Evolutionary conservation across 1,284 basidiomycete species (phyloP).

Genomic region (Chalciporus piperatoides): DNA sequence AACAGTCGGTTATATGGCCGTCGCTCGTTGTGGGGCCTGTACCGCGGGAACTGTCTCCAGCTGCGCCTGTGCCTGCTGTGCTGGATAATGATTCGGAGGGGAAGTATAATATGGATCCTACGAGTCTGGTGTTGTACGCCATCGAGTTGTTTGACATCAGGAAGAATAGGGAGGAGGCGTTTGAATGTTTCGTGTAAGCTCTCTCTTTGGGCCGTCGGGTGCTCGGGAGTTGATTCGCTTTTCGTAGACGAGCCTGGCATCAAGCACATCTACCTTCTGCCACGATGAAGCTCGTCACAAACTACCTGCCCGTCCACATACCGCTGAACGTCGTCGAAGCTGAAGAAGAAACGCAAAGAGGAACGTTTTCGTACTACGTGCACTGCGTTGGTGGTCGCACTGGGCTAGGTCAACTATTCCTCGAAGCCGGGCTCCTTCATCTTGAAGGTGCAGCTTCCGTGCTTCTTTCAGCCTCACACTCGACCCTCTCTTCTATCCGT

Average conservation of each 20-base stretch:
- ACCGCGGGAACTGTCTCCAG: slow-evolving; percentile 54
- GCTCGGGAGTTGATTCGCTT: not conserved
- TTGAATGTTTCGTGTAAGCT: slow-evolving; percentile 74
- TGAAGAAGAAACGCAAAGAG: slow-evolving; percentile 40
- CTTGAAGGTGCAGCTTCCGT: slow-evolving; percentile 68
- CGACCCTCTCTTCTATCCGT: slow-evolving; percentile 70
- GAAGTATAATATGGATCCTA: slow-evolving; percentile 78
- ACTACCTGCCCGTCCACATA: slow-evolving; percentile 59
- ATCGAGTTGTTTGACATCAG: slow-evolving; percentile 69
- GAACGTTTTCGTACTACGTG: slow-evolving; percentile 56
- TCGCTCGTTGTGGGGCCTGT: slow-evolving; percentile 70
- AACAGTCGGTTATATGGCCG: slow-evolving; percentile 75
- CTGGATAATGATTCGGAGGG: slow-evolving; percentile 50
- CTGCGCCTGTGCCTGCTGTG: slow-evolving; percentile 47
- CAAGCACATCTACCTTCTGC: slow-evolving; percentile 69
- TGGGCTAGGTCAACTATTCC: slow-evolving; percentile 67
- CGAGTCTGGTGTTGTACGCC: slow-evolving; percentile 65
- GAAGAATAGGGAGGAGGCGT: slow-evolving; percentile 67
- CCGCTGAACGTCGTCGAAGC: slow-evolving; percentile 36
- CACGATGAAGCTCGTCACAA: slow-evolving; percentile 67
- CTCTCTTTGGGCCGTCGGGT: not conserved
- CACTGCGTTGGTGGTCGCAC: slow-evolving; percentile 58
- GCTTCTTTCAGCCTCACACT: slow-evolving; percentile 64
- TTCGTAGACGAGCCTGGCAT: slow-evolving; percentile 71
- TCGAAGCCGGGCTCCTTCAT: slow-evolving; percentile 71